These are phyloP conservation scores for Diaporthe ilicicola DNA, from an alignment of 2,329 filamentous ascomycete species.

Conservation along the genomic window DNA sequence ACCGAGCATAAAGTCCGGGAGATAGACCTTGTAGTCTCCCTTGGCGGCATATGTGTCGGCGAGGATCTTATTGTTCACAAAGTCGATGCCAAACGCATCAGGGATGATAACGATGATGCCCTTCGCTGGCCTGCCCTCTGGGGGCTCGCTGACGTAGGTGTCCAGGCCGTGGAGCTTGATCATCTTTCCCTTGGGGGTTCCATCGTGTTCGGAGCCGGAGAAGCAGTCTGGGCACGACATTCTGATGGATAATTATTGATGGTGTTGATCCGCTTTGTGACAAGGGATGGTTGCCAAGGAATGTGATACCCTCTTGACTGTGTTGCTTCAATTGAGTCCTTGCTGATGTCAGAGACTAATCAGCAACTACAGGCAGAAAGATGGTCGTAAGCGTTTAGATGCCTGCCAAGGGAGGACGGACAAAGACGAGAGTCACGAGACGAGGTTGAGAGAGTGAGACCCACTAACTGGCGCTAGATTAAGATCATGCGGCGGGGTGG, in stretches of 20 bases:
- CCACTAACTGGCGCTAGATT: not conserved
- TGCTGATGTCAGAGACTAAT: not conserved
- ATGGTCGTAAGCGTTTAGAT: not conserved
- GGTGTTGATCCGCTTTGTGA: too few species aligned
- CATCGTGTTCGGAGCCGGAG: slow-evolving; percentile 54
- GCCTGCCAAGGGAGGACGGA: not conserved
- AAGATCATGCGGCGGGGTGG: not conserved
- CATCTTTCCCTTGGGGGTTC: slow-evolving; percentile 53
- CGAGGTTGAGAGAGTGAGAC: not conserved
- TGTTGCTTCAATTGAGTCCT: too few species aligned
- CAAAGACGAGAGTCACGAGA: too few species aligned
- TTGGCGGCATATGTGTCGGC: slow-evolving; percentile 63
- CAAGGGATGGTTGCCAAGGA: not conserved
- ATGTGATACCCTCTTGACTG: not conserved
- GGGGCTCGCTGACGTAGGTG: slow-evolving; percentile 54
- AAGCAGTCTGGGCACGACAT: slow-evolving; percentile 56
- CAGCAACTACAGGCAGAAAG: not conserved
- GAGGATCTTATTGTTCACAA: slow-evolving; percentile 61
- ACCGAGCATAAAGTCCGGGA: slow-evolving; percentile 65
- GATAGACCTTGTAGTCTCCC: slow-evolving; percentile 57
- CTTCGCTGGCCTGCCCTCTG: slow-evolving; percentile 44
- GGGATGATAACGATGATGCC: slow-evolving; percentile 63
- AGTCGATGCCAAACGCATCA: slow-evolving; percentile 64
- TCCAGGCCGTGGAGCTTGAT: slow-evolving; percentile 57
- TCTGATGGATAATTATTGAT: not conserved